Conservation (phyloP, 2,329 filamentous ascomycete genomes). For the Colletotrichum sp. region DNA sequence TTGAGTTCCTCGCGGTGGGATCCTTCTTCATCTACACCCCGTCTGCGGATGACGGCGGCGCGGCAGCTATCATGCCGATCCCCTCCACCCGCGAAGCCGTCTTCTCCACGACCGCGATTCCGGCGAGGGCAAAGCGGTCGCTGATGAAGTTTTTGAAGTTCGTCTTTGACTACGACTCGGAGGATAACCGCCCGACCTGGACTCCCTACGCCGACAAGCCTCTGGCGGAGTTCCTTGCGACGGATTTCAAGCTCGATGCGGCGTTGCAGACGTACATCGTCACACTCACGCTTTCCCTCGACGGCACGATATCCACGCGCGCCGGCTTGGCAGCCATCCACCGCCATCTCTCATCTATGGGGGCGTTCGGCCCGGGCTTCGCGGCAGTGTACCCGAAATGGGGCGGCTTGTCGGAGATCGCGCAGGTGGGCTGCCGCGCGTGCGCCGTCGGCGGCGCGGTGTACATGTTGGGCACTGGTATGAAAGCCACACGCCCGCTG, state of each 20-base stretch:
- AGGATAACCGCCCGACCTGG: conserved; percentile 62
- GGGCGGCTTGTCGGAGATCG: conserved; percentile 87
- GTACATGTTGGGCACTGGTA: conserved; percentile 81
- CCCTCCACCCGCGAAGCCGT: conserved; percentile 92
- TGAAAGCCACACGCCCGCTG: conserved; percentile 44
- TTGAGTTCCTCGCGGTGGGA: conserved; percentile 93
- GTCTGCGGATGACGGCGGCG: conserved; percentile 22
- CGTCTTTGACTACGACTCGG: conserved; percentile 73
- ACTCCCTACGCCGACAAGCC: conserved; percentile 56
- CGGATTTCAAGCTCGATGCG: conserved; percentile 71
- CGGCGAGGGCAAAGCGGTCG: conserved; percentile 80
- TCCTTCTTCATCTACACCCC: conserved; percentile 82
- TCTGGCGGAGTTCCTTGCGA: conserved; percentile 64
- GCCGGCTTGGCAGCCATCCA: conserved; percentile 77
- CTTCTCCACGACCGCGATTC: conserved; percentile 78
- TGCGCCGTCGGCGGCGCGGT: conserved; percentile 89
- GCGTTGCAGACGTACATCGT: conserved; percentile 67
- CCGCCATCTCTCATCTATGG: conserved; percentile 84
- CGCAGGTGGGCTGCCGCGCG: conserved; percentile 89
- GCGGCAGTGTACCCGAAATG: conserved; percentile 91
- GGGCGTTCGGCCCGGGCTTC: conserved; percentile 87
- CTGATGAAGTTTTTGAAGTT: conserved; percentile 96
- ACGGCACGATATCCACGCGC: conserved; percentile 63
- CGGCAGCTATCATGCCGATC: conserved; percentile 66
- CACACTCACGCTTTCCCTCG: conserved; percentile 77